Evolutionary conservation across 345 rosid species (phyloP).

Genomic region (Gossypium bickii): DNA sequence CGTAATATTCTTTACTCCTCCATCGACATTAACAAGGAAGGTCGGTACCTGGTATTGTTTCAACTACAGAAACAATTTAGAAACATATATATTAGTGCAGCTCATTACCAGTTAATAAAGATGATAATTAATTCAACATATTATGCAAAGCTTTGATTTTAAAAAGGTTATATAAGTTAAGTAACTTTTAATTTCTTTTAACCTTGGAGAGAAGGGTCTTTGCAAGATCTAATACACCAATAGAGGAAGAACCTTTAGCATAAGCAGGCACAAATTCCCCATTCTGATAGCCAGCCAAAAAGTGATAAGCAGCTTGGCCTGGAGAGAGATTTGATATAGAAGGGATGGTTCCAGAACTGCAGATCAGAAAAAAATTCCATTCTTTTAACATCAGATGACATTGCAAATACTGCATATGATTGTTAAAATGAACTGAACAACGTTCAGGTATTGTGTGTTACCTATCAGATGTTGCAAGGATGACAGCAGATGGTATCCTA

Average conservation of each 20-base stretch:
- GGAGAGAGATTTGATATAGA: slow-evolving; percentile 32
- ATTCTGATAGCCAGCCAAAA: slow-evolving; percentile 33
- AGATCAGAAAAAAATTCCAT: neutral
- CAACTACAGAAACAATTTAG: slow-evolving; percentile 18
- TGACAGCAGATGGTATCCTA: slow-evolving; percentile 23
- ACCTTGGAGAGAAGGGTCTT: slow-evolving; percentile 31
- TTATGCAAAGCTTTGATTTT: neutral
- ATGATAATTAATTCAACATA: neutral
- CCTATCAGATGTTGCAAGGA: slow-evolving; percentile 32
- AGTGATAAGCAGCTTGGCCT: slow-evolving; percentile 37
- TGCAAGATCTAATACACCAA: slow-evolving; percentile 29
- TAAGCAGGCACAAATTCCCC: slow-evolving; percentile 31
- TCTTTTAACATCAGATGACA: neutral
- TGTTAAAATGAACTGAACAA: slow-evolving; percentile 4
- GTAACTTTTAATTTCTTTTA: neutral
- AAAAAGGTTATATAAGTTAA: neutral
- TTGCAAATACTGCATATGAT: neutral
- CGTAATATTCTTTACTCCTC: slow-evolving; percentile 12
- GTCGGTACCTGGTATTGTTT: slow-evolving; percentile 26
- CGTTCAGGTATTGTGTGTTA: neutral
- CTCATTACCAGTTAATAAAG: neutral
- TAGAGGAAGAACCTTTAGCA: slow-evolving; percentile 19
- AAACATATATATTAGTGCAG: neutral
- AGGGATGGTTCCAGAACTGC: slow-evolving; percentile 33
- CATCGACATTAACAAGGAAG: slow-evolving; percentile 24